Percentiles rank a stretch among this genome's conserved stretches.
phyloP scores from a whole-genome alignment of 805 yeast genomes.

The Teunomyces cretensis region DNA sequence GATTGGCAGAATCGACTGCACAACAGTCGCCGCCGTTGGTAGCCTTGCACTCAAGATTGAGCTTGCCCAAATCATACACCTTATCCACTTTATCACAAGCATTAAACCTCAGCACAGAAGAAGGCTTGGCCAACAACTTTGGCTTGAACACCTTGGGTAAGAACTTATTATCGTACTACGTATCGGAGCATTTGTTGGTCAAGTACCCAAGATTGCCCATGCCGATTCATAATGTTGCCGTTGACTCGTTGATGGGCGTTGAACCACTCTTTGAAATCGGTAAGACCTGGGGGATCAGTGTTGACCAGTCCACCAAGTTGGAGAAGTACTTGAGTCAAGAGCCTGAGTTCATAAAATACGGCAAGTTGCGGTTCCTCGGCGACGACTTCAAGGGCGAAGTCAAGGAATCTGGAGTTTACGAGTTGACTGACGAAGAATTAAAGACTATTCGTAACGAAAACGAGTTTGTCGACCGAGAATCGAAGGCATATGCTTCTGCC shows the following conservation, averaged over 20 bases:
- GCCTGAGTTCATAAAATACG: constrained; percentile 64
- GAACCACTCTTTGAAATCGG: constrained; percentile 67
- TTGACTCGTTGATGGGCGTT: constrained; percentile 71
- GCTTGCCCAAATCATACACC: constrained; percentile 56
- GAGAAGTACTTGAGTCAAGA: constrained; percentile 69
- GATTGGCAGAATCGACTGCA: constrained; percentile 47
- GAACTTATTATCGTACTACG: constrained; percentile 70
- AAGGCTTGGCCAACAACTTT: constrained; percentile 61
- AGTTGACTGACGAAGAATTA: constrained; percentile 29
- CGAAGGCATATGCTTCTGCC: constrained; percentile 59
- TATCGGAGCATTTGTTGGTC: constrained; percentile 67
- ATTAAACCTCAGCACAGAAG: constrained; percentile 55
- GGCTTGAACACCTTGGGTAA: constrained; percentile 85
- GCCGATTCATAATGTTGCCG: constrained; percentile 70
- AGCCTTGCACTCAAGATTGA: constrained; percentile 76
- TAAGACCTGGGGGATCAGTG: constrained; percentile 84
- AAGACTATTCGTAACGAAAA: constrained; percentile 12
- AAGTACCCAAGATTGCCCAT: constrained; percentile 90
- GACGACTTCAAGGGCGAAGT: constrained; percentile 28
- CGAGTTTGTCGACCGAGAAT: constrained; percentile 34
- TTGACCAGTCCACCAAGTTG: constrained; percentile 61
- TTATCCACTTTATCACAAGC: constrained; percentile 76
- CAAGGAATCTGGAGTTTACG: constrained; percentile 52
- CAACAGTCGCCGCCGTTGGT: constrained; percentile 68
- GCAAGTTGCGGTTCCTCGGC: constrained; percentile 58